A percentile compares a stretch with the other conserved stretches of the same genome.
Evolutionary conservation across 495 filamentous ascomycete genomes (phyloP).

Genomic region (Thermothielavioides terrestris): DNA sequence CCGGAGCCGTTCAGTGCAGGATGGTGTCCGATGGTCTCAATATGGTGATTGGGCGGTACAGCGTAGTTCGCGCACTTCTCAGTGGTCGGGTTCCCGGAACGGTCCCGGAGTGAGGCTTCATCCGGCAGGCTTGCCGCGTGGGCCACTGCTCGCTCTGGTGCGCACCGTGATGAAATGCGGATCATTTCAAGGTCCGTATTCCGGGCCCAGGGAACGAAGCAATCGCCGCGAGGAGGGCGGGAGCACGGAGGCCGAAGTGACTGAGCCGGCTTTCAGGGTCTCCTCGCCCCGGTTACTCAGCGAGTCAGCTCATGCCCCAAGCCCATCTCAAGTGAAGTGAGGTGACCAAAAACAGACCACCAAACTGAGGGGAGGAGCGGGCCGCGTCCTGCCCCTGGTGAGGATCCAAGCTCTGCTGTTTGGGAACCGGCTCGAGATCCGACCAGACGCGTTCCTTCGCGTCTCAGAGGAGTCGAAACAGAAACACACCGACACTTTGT

Average conservation of each 20-base stretch:
- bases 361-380: constrained; percentile 4
- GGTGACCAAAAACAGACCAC: constrained; percentile 12
- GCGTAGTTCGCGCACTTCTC: not conserved
- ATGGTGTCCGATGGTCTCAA: constrained; percentile 6
- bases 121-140: constrained; percentile 8
- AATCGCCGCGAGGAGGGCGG: constrained; percentile 4
- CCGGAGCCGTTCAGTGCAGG: constrained; percentile 3
- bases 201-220: not conserved
- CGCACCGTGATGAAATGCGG: not conserved
- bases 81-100: constrained; percentile 9
- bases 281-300: not conserved
- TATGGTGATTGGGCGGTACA: constrained; percentile 19
- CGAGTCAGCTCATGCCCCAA: not conserved
- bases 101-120: constrained; percentile 6
- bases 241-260: not conserved
- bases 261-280: not conserved
- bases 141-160: not conserved
- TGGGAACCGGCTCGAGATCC: constrained; percentile 11
- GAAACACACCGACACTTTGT: constrained; percentile 27
- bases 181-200: not conserved
- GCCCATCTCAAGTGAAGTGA: constrained; percentile 6
- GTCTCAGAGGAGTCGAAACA: constrained; percentile 24
- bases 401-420: not conserved
- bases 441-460: constrained; percentile 26
- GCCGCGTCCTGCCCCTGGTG: constrained; percentile 2